Evolutionary conservation across 2,329 filamentous ascomycete genomes (phyloP), one percentile per base, ranked within the genome.

Genomic region (Cladosporium halotolerans): DNA sequence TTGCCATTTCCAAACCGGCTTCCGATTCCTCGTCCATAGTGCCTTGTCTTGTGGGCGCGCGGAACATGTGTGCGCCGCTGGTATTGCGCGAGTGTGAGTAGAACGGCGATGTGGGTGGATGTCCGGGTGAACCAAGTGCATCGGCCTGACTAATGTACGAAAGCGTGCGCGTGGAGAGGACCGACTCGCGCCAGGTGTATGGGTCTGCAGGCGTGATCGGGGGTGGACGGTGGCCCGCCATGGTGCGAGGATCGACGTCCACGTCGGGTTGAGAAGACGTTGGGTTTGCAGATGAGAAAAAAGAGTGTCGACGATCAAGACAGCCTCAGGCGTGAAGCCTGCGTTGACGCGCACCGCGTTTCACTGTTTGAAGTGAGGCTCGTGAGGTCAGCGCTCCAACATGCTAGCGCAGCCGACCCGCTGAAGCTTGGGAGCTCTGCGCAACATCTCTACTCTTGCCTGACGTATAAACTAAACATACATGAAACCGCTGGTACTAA

Each of bases 121-220:
- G 40, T 16, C 40, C 40, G 13, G 48, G 48, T 11, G 48, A 51
- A 39, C 52, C 52, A 38, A 57, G 40, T 41, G 54, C 60, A 40
- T 58, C 60, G 18, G 55, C 54, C 49, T 61, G 65, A 57, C 58
- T 65, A 52, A 67, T 56, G 56, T 65, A 67, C 38, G 66, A 66
- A 36, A 69, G 62, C 7, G 63, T 64, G 55, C 67, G 65, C 4
- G 67, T 67, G 19, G 65, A 66, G n/a, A 68, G 59, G 44, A 67
- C 66, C 14, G 59, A 60, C 53, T 68, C 62, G 55, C 60, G 62
- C 61, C 62, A 51, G 31, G 40, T 34, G 48, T 44, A 44, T 16
- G 48, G 40, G 31, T 51, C 48, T 11, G 48, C 32, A 5, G 48
- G 39, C 28, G 33, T 9, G 48, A 44, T 44, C 4, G 48, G 53